These are phyloP conservation scores for Mycosarcoma mackinlayi DNA, from an alignment of 1,284 basidiomycete species.

Conservation along the genomic window DNA sequence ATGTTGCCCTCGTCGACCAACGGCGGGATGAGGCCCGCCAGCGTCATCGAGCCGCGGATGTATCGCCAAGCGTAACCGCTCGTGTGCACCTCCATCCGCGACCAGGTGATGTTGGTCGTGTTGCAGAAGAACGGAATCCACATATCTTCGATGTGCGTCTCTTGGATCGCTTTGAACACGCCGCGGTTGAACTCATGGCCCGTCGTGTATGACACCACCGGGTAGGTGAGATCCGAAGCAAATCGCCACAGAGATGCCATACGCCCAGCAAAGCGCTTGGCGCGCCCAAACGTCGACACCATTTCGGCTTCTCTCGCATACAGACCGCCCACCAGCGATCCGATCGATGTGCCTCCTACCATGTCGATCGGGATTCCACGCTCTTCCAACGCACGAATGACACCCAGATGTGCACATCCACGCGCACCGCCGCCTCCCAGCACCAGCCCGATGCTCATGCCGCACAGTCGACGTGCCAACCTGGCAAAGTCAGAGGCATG, in stretches of 20 bases:
- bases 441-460: slow-evolving; percentile 91
- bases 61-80: slow-evolving; percentile 79
- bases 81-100: slow-evolving; percentile 96
- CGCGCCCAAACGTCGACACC: slow-evolving; percentile 83
- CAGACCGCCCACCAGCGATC: slow-evolving; percentile 88
- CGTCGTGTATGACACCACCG: slow-evolving; percentile 96
- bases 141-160: slow-evolving; percentile 86
- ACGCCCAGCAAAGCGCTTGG: slow-evolving; percentile 88
- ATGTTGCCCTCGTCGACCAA: slow-evolving; percentile 90
- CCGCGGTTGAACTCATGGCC: slow-evolving; percentile 72
- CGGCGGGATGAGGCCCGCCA: slow-evolving; percentile 93
- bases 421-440: slow-evolving; percentile 95
- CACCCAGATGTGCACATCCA: slow-evolving; percentile 90
- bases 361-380: slow-evolving; percentile 90
- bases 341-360: slow-evolving; percentile 86
- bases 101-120: slow-evolving; percentile 97
- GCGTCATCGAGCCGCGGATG: slow-evolving; percentile 93
- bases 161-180: slow-evolving; percentile 50
- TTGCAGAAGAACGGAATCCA: slow-evolving; percentile 99
- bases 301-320: slow-evolving; percentile 94
- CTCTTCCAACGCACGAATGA: slow-evolving; percentile 91
- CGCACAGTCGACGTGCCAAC: slow-evolving; percentile 88
- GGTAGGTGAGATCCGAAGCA: slow-evolving; percentile 94
- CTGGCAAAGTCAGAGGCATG: slow-evolving; percentile 93
- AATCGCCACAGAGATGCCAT: slow-evolving; percentile 97